phyloP scores from a whole-genome alignment of 2,329 filamentous ascomycete species.

The Ceratocystis lukuohia region DNA sequence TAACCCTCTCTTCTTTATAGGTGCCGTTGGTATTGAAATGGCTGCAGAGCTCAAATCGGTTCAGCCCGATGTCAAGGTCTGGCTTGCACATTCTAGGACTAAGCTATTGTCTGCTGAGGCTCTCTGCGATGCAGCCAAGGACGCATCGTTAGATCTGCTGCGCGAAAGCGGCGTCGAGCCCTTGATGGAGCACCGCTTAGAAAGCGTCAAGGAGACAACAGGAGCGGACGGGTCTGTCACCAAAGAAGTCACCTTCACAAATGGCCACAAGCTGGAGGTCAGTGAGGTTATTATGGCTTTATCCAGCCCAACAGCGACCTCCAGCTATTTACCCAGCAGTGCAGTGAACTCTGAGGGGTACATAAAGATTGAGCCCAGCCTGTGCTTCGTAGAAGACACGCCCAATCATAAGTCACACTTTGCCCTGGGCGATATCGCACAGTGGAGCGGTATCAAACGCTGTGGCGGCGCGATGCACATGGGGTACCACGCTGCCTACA shows the following conservation, averaged over 20 bases:
- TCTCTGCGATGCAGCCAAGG: slow-evolving; percentile 56
- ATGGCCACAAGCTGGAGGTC: slow-evolving; percentile 45
- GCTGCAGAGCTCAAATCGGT: slow-evolving; percentile 61
- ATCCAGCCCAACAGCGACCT: slow-evolving; percentile 48
- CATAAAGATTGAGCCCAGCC: slow-evolving; percentile 44
- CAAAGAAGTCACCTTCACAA: slow-evolving; percentile 43
- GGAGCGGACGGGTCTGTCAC: slow-evolving; percentile 30
- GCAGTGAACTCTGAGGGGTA: slow-evolving; percentile 51
- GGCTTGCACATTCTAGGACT: slow-evolving; percentile 58
- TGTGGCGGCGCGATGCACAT: slow-evolving; percentile 64
- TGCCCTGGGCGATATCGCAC: slow-evolving; percentile 54
- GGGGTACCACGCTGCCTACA: slow-evolving; percentile 52
- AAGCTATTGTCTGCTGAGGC: slow-evolving; percentile 61
- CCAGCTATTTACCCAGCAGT: slow-evolving; percentile 45
- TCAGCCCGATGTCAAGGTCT: slow-evolving; percentile 52
- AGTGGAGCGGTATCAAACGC: slow-evolving; percentile 68
- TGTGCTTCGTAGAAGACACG: slow-evolving; percentile 35
- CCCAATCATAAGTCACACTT: slow-evolving; percentile 50
- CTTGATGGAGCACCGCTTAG: slow-evolving; percentile 47
- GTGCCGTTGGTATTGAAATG: slow-evolving; percentile 72
- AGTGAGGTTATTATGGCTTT: slow-evolving; percentile 58
- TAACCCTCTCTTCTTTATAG: slow-evolving; percentile 21
- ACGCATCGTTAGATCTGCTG: slow-evolving; percentile 44
- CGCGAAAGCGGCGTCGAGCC: slow-evolving; percentile 51
- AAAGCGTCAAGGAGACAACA: slow-evolving; percentile 34